Percentiles rank a stretch among this genome's conserved stretches.
Evolutionary conservation across 139 green algal species (phyloP).

Genomic region (Microglena sp.): DNA sequence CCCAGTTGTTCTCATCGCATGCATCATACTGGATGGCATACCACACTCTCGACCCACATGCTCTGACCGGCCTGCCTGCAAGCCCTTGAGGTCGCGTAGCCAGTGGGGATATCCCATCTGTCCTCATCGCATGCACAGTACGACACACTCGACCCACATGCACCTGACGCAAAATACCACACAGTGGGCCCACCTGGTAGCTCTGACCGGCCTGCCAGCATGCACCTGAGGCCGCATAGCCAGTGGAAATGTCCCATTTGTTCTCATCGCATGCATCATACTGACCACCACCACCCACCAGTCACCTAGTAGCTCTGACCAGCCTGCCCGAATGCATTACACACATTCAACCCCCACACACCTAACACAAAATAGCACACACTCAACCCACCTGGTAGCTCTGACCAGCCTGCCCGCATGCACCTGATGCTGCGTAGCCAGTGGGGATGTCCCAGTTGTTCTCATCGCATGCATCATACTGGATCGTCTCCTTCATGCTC

Average conservation of each 20-base stretch:
- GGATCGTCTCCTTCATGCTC: background rate
- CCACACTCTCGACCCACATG: too few species aligned
- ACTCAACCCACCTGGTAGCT: background rate
- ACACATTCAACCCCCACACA: background rate
- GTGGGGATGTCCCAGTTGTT: background rate
- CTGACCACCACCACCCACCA: too few species aligned
- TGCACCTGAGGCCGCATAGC: background rate
- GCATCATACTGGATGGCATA: background rate
- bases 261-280: conserved; percentile 2
- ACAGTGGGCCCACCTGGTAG: background rate
- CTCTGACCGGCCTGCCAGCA: background rate
- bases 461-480: conserved; percentile 1
- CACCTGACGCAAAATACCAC: background rate
- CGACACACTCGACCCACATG: background rate
- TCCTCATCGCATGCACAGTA: conserved; percentile 1
- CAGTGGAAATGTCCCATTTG: background rate
- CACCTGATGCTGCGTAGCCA: background rate
- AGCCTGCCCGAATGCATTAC: too few species aligned
- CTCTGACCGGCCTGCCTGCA: too few species aligned
- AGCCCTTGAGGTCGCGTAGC: too few species aligned
- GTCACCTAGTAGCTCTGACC: too few species aligned
- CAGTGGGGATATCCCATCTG: background rate
- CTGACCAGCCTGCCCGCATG: background rate
- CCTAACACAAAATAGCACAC: background rate
- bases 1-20: conserved; percentile 7